Conservation (phyloP, 2,329 filamentous ascomycete species). For the Pezicula carpinea region DNA sequence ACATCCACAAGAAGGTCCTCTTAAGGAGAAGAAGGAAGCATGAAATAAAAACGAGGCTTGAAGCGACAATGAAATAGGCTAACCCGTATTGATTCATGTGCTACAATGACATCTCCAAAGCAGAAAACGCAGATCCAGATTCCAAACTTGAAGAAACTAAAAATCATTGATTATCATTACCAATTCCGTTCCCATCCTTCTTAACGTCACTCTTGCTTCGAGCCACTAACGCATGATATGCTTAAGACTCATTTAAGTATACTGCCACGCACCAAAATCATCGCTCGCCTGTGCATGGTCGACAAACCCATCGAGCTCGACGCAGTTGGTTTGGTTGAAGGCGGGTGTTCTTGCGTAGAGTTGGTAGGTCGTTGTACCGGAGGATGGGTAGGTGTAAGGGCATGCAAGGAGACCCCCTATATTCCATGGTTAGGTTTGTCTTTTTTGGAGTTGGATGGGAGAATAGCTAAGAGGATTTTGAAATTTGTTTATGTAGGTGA, state of each 20-base stretch:
- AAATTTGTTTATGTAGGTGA: background rate
- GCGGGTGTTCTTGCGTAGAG: slow-evolving; percentile 24
- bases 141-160: no score
- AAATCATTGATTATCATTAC: no score
- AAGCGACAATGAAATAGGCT: no score
- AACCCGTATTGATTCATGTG: no score
- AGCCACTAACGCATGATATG: background rate
- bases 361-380: slow-evolving; percentile 18
- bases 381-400: slow-evolving; percentile 7
- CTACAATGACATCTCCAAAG: no score
- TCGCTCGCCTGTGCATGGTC: slow-evolving; percentile 22
- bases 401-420: background rate
- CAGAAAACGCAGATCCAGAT: no score
- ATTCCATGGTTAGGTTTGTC: background rate
- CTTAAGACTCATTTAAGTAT: slow-evolving; percentile 24
- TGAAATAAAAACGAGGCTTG: no score
- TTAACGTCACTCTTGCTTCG: no score
- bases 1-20: no score
- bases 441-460: background rate
- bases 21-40: no score
- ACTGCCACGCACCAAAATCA: slow-evolving; percentile 35
- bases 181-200: no score
- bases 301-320: slow-evolving; percentile 28
- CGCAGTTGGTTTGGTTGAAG: slow-evolving; percentile 29
- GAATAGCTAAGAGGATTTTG: no score